phyloP scores from a whole-genome alignment of 2,329 filamentous ascomycete genomes.

The Pseudovirgaria hyperparasitica region DNA sequence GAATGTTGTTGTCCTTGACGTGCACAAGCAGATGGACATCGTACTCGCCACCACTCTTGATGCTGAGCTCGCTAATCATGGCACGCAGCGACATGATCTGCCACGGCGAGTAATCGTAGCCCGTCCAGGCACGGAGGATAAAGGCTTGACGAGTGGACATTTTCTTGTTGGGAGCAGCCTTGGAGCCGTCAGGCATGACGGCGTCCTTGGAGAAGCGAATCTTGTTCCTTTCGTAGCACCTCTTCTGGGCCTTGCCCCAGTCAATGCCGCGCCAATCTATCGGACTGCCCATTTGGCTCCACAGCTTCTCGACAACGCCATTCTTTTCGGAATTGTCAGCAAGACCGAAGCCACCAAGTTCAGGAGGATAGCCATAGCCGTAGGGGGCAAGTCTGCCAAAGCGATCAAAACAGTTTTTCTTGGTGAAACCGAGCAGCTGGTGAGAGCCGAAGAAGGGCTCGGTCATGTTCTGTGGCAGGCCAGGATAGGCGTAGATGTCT shows the following conservation, averaged over 20 bases:
- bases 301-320: constrained; percentile 30
- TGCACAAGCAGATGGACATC: constrained; percentile 78
- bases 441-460: constrained; percentile 36
- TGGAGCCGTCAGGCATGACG: constrained; percentile 8
- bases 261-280: constrained; percentile 35
- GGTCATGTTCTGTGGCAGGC: constrained; percentile 36
- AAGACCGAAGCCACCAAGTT: constrained; percentile 36
- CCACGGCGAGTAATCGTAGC: constrained; percentile 64
- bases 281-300: constrained; percentile 39
- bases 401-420: constrained; percentile 38
- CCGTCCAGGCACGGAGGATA: constrained; percentile 73
- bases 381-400: constrained; percentile 38
- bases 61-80: constrained; percentile 67
- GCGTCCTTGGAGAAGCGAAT: constrained; percentile 29
- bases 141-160: constrained; percentile 57
- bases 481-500: constrained; percentile 52
- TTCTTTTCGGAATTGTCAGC: constrained; percentile 29
- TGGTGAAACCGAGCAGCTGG: constrained; percentile 32
- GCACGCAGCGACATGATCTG: constrained; percentile 72
- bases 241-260: constrained; percentile 35
- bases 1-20: constrained; percentile 62
- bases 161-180: constrained; percentile 23
- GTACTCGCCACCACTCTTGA: constrained; percentile 76
- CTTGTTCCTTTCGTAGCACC: constrained; percentile 37
- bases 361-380: constrained; percentile 35